Evolutionary conservation across 306 rosid species (phyloP), one percentile per base, ranked within the genome.

Genomic region (Fagus sylvatica): DNA sequence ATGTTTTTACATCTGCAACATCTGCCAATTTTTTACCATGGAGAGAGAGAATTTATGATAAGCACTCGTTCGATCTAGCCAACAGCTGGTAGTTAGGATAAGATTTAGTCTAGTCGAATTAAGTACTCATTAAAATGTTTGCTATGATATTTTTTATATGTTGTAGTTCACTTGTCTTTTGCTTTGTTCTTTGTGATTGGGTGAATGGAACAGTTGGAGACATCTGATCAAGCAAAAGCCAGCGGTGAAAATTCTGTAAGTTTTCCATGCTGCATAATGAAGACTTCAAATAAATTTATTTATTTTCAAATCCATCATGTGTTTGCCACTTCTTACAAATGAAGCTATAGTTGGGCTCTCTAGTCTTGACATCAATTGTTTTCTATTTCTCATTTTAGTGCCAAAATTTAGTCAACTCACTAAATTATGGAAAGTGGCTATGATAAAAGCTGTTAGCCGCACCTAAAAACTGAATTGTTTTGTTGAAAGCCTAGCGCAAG

Each of bases 181-280:
- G 79, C 53, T 53, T 53, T 73, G 53, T 73, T 81, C 70, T 70
- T 28, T 88, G 57, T 86, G 80, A 87, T 95, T 79, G 98, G 96
- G 76, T 87, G 97, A 79, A 88, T 95, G 22, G 99, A 93, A 89
- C 99, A 95, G 84, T 67, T 95, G 90, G 96, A 84, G 85, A 89
- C 97, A 85, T 88, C 99, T 64, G 90, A 62, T 76, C 89, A 91
- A 88, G 89, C 84, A 76, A 95, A 89, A 82, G 87, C 97, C 76
- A 91, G 93, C 77, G 98, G 98, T 53, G 70, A 88, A 79, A 89
- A 85, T 55, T 87, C 99, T 82, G 99, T 93, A 85, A 88, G 98
- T 87, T 82, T 77, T 55, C 59, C 22, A 41, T 78, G 54, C 62
- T 74, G 42, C 40, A 36, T 40, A 74, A 59, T 36, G 66, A 69